phyloP scores from a whole-genome alignment of 441 rosid species.

The Euphorbia celastroides region DNA sequence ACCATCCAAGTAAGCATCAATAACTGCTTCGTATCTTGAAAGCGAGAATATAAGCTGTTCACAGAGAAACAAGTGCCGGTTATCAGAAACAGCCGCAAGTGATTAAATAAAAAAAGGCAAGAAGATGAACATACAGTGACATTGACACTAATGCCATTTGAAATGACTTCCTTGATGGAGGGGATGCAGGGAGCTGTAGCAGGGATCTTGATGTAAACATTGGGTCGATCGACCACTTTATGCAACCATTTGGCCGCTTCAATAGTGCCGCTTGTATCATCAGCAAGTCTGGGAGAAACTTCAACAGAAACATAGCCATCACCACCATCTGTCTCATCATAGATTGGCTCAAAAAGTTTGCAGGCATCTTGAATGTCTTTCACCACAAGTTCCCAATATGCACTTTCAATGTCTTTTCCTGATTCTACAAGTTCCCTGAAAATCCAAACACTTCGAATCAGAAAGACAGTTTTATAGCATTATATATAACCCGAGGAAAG shows the following conservation, averaged over 20 bases:
- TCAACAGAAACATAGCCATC: conserved; percentile 98
- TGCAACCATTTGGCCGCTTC: conserved; percentile 90
- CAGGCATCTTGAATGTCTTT: conserved; percentile 98
- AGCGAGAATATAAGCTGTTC: conserved; percentile 86
- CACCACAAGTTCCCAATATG: conserved; percentile 97
- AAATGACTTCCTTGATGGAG: conserved; percentile 90
- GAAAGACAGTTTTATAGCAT: background rate
- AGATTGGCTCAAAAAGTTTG: conserved; percentile 87
- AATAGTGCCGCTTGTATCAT: conserved; percentile 76
- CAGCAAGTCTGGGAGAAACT: conserved; percentile 94
- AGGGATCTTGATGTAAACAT: conserved; percentile 95
- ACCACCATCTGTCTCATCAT: conserved; percentile 79
- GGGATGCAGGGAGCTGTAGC: conserved; percentile 96
- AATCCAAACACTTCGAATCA: conserved; percentile 11
- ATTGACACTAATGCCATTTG: conserved; percentile 85
- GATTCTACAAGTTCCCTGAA: conserved; percentile 83
- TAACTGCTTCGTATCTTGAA: conserved; percentile 89
- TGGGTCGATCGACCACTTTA: conserved; percentile 74
- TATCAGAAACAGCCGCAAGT: background rate
- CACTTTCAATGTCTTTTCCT: conserved; percentile 80
- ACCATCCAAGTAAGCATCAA: conserved; percentile 98
- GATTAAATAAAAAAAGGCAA: conserved; percentile 6
- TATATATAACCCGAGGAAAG: background rate
- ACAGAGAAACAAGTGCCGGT: background rate
- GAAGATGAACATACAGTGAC: conserved; percentile 67